phyloP scores from a whole-genome alignment of 2,329 filamentous ascomycete species.

The Sclerotinia minor region DNA sequence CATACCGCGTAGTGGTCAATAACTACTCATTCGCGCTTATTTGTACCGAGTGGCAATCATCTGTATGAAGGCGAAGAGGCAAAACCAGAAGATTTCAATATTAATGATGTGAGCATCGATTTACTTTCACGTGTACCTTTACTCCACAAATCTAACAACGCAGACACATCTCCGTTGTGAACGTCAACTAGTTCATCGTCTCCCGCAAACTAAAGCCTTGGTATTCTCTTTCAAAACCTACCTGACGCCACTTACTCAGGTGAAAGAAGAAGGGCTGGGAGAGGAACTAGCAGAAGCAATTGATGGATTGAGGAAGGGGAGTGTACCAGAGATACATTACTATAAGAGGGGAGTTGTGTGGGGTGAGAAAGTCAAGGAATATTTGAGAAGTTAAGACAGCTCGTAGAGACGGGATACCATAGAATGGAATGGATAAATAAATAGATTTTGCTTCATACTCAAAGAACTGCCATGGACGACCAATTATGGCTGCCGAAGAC shows the following conservation, averaged over 20 bases:
- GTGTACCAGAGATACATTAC: conserved; percentile 55
- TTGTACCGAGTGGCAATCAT: conserved; percentile 45
- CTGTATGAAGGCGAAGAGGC: conserved; percentile 43
- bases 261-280: conserved; percentile 57
- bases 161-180: conserved; percentile 55
- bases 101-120: conserved; percentile 45
- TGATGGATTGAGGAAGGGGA: conserved; percentile 58
- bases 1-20: conserved; percentile 46
- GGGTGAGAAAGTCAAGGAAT: conserved; percentile 38
- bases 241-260: conserved; percentile 53
- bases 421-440: neutral
- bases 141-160: neutral
- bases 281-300: conserved; percentile 57
- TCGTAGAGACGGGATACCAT: neutral
- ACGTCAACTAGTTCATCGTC: conserved; percentile 60
- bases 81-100: conserved; percentile 46
- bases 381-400: conserved; percentile 31
- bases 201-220: conserved; percentile 54
- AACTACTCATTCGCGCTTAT: conserved; percentile 46
- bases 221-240: conserved; percentile 66
- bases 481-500: neutral
- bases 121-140: neutral
- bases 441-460: no score
- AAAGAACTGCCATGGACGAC: neutral
- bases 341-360: conserved; percentile 53